Evolutionary conservation across 2,329 filamentous ascomycete species (phyloP).

Genomic region (Graphilbum fragrans): DNA sequence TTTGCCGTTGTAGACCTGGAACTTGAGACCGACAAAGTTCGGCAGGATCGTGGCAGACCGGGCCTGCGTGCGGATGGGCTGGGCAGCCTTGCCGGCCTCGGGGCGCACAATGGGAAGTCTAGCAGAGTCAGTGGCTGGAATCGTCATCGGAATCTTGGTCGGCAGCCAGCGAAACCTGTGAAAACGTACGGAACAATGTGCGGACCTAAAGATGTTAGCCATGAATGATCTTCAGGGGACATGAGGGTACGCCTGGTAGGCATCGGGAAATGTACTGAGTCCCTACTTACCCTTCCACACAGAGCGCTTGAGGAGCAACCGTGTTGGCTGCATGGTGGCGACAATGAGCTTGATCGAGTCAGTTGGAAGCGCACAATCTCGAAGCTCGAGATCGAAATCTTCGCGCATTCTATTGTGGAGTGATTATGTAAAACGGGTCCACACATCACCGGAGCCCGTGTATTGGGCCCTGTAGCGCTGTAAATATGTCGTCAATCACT

Average conservation of each 20-base stretch:
- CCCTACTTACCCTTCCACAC: conserved; percentile 72
- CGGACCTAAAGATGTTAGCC: conserved; percentile 25
- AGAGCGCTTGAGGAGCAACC: conserved; percentile 58
- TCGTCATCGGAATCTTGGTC: no score
- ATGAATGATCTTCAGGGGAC: neutral
- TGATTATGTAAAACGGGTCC: no score
- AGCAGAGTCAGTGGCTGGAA: no score
- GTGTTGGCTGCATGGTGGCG: conserved; percentile 52
- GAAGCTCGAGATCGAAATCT: no score
- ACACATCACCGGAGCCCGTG: no score
- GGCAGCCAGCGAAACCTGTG: neutral
- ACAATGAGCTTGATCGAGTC: no score
- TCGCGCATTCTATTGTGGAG: no score
- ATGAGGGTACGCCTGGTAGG: neutral
- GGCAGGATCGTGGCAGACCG: conserved; percentile 82
- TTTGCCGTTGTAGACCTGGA: conserved; percentile 89
- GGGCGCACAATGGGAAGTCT: conserved; percentile 53
- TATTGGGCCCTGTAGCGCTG: no score
- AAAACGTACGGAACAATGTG: conserved; percentile 39
- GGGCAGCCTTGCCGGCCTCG: conserved; percentile 48
- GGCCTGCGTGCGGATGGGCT: conserved; percentile 75
- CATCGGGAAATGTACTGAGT: neutral
- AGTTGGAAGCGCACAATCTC: no score
- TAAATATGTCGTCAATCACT: neutral
- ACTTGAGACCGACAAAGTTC: conserved; percentile 81